phyloP scores from a whole-genome alignment of 2,329 filamentous ascomycete genomes.

The Aureobasidium namibiae region DNA sequence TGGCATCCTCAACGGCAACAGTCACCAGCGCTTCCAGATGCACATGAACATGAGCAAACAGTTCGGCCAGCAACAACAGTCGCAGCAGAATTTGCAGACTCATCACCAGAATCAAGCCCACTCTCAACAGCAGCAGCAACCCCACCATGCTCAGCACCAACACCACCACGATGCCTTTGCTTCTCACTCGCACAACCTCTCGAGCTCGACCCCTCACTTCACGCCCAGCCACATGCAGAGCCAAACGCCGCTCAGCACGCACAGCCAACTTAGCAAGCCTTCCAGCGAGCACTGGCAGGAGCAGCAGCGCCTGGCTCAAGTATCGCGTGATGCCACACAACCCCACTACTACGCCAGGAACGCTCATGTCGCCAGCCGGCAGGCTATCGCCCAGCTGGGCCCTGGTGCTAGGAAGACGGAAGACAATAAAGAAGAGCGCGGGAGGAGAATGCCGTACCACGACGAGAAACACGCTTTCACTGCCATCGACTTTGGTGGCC shows the following conservation, averaged over 20 bases:
- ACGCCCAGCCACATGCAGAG: conserved; percentile 52
- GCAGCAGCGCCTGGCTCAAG: conserved; percentile 73
- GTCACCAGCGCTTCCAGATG: conserved; percentile 46
- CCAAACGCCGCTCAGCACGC: conserved; percentile 47
- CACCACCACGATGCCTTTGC: conserved; percentile 51
- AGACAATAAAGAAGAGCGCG: conserved; percentile 28
- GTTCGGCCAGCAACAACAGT: conserved; percentile 53
- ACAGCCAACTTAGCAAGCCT: conserved; percentile 50
- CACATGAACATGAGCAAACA: conserved; percentile 60
- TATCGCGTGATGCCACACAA: conserved; percentile 61
- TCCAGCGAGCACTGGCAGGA: conserved; percentile 73
- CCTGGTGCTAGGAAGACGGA: conserved; percentile 42
- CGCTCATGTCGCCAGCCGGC: conserved; percentile 62
- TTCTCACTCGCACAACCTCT: conserved; percentile 56
- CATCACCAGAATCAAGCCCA: conserved; percentile 35
- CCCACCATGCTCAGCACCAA: conserved; percentile 28
- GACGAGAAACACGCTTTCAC: conserved; percentile 31
- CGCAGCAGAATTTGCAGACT: conserved; percentile 19
- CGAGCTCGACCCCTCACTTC: conserved; percentile 57
- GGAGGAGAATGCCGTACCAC: conserved; percentile 8
- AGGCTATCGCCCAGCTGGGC: conserved; percentile 45
- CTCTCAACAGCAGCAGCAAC: conserved; percentile 46
- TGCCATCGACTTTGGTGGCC: conserved; percentile 91
- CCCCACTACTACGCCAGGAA: conserved; percentile 66
- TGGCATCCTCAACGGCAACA: conserved; percentile 66